These are phyloP conservation scores for Macrolepiota albuminosa DNA, from an alignment of 768 basidiomycete species.

Conservation along the genomic window DNA sequence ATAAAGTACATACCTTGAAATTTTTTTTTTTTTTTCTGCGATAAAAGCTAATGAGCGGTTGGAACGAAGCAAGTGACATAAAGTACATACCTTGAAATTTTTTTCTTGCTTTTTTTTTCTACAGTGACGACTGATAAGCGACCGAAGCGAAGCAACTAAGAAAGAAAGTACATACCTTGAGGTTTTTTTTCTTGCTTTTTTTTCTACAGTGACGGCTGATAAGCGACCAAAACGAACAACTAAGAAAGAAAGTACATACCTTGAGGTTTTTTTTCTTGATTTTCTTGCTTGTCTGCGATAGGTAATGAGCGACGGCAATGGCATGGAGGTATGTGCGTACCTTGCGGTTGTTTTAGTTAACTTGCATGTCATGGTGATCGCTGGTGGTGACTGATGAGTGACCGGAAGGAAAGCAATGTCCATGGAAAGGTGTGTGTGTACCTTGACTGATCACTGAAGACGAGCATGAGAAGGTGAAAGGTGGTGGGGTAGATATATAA, in stretches of 20 bases:
- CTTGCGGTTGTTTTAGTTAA: background rate
- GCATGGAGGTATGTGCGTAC: background rate
- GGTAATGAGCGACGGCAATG: background rate
- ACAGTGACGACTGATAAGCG: background rate
- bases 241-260: background rate
- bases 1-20: background rate
- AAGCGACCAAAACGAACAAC: background rate
- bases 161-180: background rate
- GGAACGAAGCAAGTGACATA: background rate
- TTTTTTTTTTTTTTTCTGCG: background rate
- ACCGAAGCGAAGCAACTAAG: background rate
- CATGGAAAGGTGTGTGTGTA: too few species aligned
- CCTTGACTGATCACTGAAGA: background rate
- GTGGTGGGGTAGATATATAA: background rate
- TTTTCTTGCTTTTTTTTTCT: background rate
- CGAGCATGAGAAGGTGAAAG: background rate
- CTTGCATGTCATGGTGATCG: background rate
- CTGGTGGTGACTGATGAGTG: background rate
- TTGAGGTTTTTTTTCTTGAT: too few species aligned
- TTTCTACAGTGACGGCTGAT: background rate
- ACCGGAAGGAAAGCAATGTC: background rate
- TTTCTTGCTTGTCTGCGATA: too few species aligned
- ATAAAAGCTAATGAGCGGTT: too few species aligned
- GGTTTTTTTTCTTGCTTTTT: background rate
- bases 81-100: background rate